A percentile compares a stretch with the other conserved stretches of the same genome.
These are phyloP conservation scores for Talaromyces thailandensis DNA, from an alignment of 495 filamentous ascomycete genomes.

Conservation along the genomic window DNA sequence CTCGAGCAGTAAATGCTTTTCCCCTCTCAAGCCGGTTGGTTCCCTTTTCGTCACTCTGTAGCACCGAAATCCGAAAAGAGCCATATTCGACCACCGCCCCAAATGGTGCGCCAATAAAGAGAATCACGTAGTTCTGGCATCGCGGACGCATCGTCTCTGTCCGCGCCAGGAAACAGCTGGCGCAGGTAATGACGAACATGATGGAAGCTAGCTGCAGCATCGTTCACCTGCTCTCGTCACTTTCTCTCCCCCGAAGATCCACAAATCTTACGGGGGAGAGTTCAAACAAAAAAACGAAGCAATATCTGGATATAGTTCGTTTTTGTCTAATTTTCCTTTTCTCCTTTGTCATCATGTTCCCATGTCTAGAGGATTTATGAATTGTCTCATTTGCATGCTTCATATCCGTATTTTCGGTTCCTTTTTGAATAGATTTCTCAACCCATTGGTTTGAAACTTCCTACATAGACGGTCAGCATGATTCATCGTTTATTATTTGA, in stretches of 20 bases:
- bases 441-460: not conserved
- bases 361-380: not conserved
- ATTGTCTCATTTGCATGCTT: not conserved
- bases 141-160: not conserved
- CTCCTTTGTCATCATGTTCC: not conserved
- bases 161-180: not conserved
- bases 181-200: not conserved
- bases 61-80: not conserved
- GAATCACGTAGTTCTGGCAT: not conserved
- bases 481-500: not conserved
- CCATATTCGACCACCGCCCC: not conserved
- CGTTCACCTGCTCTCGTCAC: not conserved
- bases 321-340: not conserved
- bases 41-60: not conserved
- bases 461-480: not conserved
- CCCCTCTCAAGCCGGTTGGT: not conserved
- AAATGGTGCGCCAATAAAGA: not conserved
- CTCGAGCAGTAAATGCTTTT: constrained; percentile 30
- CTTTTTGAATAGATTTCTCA: not conserved
- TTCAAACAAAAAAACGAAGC: not conserved
- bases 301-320: not conserved
- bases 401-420: not conserved
- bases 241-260: not conserved
- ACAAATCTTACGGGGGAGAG: not conserved
- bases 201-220: not conserved